These are phyloP conservation scores for Centella asiatica DNA, from an alignment of 129 eudicot species.

Conservation along the genomic window DNA sequence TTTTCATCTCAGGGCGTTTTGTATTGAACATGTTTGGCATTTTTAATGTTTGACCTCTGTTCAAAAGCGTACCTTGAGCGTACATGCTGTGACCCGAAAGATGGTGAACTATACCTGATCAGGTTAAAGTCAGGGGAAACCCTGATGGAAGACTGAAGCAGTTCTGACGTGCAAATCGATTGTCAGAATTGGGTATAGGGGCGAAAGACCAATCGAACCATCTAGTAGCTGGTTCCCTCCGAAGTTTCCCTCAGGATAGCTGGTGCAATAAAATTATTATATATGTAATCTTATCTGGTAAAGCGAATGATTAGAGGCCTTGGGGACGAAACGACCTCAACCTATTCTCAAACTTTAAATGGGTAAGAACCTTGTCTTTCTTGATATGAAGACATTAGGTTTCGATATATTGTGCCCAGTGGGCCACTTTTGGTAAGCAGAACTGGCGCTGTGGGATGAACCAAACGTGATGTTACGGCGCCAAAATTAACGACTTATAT, in stretches of 20 bases:
- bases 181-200: conserved; percentile 19
- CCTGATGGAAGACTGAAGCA: conserved; percentile 16
- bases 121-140: conserved; percentile 9
- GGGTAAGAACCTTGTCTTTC: background rate
- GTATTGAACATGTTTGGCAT: background rate
- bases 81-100: too few relatives aligned
- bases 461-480: conserved; percentile 14
- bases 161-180: conserved; percentile 23
- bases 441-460: conserved; percentile 22
- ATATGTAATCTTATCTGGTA: too few relatives aligned
- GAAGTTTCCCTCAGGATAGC: conserved; percentile 10
- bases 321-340: conserved; percentile 9
- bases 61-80: too few relatives aligned
- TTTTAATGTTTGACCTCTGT: background rate
- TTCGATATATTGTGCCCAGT: conserved; percentile 1
- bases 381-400: background rate
- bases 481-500: conserved; percentile 6
- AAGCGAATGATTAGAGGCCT: conserved; percentile 25
- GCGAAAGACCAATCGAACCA: conserved; percentile 29
- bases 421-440: conserved; percentile 25
- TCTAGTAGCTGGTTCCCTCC: conserved; percentile 20
- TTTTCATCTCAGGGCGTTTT: background rate
- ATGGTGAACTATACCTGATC: too few relatives aligned
- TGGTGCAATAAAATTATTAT: conserved; percentile 3
- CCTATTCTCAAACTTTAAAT: conserved; percentile 13